Evolutionary conservation across 1,284 basidiomycete genomes (phyloP).

Genomic region (Neolentinus lepideus): DNA sequence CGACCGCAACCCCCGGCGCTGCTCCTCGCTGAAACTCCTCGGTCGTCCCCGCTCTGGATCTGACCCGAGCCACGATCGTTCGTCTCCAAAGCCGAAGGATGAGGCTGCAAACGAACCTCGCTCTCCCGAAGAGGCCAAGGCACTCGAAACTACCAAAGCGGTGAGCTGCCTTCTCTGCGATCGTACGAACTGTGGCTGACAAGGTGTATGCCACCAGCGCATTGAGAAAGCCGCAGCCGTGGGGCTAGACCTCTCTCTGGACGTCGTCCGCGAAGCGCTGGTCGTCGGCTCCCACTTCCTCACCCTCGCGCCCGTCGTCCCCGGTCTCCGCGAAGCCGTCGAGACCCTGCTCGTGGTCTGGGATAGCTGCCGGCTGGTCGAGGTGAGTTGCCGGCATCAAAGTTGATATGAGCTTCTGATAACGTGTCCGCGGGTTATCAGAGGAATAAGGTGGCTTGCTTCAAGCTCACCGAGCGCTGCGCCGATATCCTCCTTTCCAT

Average conservation of each 20-base stretch:
- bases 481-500: constrained; percentile 41
- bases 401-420: too few relatives aligned
- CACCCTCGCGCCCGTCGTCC: constrained; percentile 47
- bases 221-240: constrained; percentile 37
- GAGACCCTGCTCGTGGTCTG: constrained; percentile 49
- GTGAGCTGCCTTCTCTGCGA: constrained; percentile 28
- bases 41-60: constrained; percentile 19
- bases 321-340: constrained; percentile 48
- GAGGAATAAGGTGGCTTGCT: constrained; percentile 47
- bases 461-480: constrained; percentile 44
- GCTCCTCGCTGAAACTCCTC: constrained; percentile 11
- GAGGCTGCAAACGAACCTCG: constrained; percentile 24
- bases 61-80: constrained; percentile 23
- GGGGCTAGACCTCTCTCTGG: constrained; percentile 34
- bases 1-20: too few relatives aligned
- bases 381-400: constrained; percentile 50
- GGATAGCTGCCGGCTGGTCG: constrained; percentile 51
- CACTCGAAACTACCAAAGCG: constrained; percentile 36
- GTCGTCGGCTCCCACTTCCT: constrained; percentile 38
- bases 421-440: constrained; percentile 21
- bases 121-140: constrained; percentile 42
- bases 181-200: not conserved
- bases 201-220: constrained; percentile 21
- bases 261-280: constrained; percentile 42
- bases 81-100: constrained; percentile 23